phyloP scores from a whole-genome alignment of 2,329 filamentous ascomycete species.

The Hymenoscyphus linearis region DNA sequence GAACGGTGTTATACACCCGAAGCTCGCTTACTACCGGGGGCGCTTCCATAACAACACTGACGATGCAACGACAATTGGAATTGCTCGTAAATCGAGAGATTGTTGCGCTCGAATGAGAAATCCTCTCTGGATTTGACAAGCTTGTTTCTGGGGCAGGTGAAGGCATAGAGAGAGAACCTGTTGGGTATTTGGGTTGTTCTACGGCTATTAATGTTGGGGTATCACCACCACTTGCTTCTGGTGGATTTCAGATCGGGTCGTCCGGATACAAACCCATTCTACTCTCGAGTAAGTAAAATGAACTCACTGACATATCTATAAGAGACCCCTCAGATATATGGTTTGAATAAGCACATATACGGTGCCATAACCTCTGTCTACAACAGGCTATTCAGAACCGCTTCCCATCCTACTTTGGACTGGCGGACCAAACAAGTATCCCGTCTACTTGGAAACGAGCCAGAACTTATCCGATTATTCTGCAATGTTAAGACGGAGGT shows the following conservation, averaged over 20 bases:
- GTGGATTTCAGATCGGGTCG: neutral
- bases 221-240: neutral
- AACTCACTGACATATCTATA: neutral
- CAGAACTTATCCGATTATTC: neutral
- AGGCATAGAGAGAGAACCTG: neutral
- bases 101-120: neutral
- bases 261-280: too few species aligned
- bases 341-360: neutral
- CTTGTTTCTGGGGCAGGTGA: neutral
- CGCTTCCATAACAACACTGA: neutral
- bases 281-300: neutral
- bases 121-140: neutral
- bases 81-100: neutral
- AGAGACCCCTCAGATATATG: neutral
- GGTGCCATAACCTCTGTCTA: neutral
- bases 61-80: neutral
- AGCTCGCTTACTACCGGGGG: too few species aligned
- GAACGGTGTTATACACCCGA: too few species aligned
- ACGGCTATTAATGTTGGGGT: neutral
- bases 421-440: neutral
- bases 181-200: neutral
- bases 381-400: neutral
- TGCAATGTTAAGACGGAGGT: neutral
- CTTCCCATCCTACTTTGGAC: neutral
- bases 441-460: neutral